Evolutionary conservation across 495 filamentous ascomycete genomes (phyloP), one percentile per base, ranked within the genome.

Genomic region (Penicillium goetzii): DNA sequence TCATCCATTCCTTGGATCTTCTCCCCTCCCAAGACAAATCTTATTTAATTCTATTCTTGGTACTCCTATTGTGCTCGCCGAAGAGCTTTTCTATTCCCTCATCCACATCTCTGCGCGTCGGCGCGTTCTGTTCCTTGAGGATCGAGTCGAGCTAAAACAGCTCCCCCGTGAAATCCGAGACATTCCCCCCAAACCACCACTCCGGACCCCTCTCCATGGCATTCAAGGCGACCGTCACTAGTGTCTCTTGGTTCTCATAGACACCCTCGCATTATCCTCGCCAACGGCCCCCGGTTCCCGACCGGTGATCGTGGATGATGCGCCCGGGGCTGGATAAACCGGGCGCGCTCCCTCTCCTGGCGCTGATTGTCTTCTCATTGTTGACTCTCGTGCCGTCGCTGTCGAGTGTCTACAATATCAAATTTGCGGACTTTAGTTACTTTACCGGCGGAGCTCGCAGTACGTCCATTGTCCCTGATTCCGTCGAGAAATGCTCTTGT

Each of bases 271-370:
- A 53, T 58, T 51, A 60, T 36, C 28, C 30, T 30, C 53, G 32
- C 43, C 25, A 63, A 49, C 17, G 54, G 57, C 34, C 58, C 47
- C 53, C 63, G 50, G 58, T 38, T 36, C 17, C 17, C 40, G 47
- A 53, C 41, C 59, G 62, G 58, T 55, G 60, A 64, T 56, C 56
- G 56, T 65, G 70, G 70, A 78, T 64, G 58, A 80, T 80, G 78
- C 73, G 77, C 63, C 74, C 75, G 59, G 76, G 76, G 30, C 61
- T 81, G 38, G 70, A 69, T 50, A 78, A 74, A 70, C 71, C 77
- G 58, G 73, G 74, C 65, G 75, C 77, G 43, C 72, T 80, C 57
- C 74, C 77, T 62, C 71, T 81, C 53, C 68, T 81, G 45, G 74
- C 68, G 32, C 55, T 81, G 59, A 21, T 80, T 47, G 64, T 78